Conservation (phyloP, 305 asterid genomes). For the Plantago coronopus region DNA sequence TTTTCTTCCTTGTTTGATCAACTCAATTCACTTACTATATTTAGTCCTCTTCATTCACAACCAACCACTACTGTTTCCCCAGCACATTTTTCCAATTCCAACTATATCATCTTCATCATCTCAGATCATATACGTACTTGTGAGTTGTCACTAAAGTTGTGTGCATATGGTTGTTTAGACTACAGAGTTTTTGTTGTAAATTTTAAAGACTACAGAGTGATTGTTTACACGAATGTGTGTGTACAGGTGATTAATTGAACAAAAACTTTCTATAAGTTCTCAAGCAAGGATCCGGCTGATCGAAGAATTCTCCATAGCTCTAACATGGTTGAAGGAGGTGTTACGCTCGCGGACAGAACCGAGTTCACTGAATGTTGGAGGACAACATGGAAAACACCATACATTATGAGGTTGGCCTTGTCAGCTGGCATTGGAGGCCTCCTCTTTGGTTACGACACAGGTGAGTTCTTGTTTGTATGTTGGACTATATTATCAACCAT, state of each 20-base stretch:
- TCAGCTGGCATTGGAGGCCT: conserved; percentile 73
- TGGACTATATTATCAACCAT: background rate
- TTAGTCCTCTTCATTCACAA: background rate
- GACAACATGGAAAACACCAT: conserved; percentile 60
- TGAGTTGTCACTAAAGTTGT: too few relatives aligned
- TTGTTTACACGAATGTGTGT: background rate
- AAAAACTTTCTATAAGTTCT: too few relatives aligned
- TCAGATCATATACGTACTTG: too few relatives aligned
- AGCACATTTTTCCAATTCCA: too few relatives aligned
- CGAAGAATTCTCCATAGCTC: too few relatives aligned
- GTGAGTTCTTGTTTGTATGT: conserved; percentile 18
- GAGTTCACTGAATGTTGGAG: conserved; percentile 69
- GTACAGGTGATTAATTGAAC: background rate
- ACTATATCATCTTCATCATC: too few relatives aligned
- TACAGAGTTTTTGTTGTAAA: too few relatives aligned
- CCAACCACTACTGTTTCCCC: too few relatives aligned
- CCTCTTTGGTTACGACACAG: conserved; percentile 70
- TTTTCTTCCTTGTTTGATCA: background rate
- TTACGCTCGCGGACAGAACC: conserved; percentile 38
- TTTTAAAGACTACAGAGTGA: too few relatives aligned
- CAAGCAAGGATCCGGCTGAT: background rate
- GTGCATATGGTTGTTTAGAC: too few relatives aligned
- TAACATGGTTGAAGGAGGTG: conserved; percentile 55
- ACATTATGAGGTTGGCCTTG: conserved; percentile 61
- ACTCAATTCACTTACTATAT: background rate